Evolutionary conservation across 1,284 basidiomycete species (phyloP), one percentile per base, ranked within the genome.

Genomic region (Ustilago bromivora): DNA sequence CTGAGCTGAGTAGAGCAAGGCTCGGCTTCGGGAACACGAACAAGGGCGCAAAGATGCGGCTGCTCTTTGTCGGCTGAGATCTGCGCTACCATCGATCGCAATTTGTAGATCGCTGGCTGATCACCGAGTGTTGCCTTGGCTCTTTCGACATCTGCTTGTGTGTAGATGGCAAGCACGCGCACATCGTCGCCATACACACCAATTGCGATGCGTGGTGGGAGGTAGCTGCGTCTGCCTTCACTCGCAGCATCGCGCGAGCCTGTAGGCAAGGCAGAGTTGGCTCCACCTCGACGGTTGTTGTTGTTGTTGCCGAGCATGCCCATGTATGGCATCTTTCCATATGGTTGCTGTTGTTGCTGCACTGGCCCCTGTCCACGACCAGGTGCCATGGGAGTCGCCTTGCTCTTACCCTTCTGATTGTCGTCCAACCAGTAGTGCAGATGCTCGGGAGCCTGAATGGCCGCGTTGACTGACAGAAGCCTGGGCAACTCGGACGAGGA

Each of bases 31-130:
- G 92, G 91, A 10, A 94, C 92, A 91, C 92, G 94, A 47, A 95
- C 90, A 60, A 97, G 90, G 0, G 95, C 92, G n/a, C 96, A 92
- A 23, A 98, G 89, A 87, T 99, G 96, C 0, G 94, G 92, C 35
- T 90, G 89, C 53, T 91, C 91, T 54, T 92, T 91, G 67, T 93
- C 93, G 5, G 91, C 89, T 65, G 92, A 90, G 7, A 98, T 91
- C 85, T 97, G 93, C 17, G 93, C 91, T 3, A 98, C 90, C 78
- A 98, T 88, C 6, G 92, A 77, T 28, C 82, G 80, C 55, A 82
- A 2, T 87, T 86, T 76, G 91, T 92, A 76, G 91, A 90, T 35
- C 15, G 82, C 83, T 3, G 66, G 57, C 12, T 59, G 56, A 1
- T 62, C 61, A 4, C 70, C 69, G 1, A 71, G 56, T 23, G 61